These are phyloP conservation scores for Linaria vulgaris DNA, from an alignment of 257 asterid species.

Conservation along the genomic window DNA sequence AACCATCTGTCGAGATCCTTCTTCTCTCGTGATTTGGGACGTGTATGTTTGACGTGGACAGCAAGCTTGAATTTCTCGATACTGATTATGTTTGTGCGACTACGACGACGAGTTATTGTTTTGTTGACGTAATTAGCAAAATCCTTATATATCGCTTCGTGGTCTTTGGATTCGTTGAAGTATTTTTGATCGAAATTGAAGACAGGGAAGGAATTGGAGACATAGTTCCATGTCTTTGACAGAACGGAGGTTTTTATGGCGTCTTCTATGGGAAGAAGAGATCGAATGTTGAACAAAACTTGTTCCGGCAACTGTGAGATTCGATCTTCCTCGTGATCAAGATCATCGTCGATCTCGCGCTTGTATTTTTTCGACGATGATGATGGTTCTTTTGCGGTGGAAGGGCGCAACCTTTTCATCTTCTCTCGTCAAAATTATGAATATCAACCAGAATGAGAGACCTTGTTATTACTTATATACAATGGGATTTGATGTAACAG, in stretches of 20 bases:
- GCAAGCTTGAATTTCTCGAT: slow-evolving; percentile 12
- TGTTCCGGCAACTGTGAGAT: slow-evolving; percentile 18
- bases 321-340: neutral
- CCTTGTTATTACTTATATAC: too few relatives aligned
- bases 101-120: neutral
- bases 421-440: too few relatives aligned
- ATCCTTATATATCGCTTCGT: neutral
- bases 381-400: too few relatives aligned
- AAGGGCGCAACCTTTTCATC: too few relatives aligned
- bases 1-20: slow-evolving; percentile 20
- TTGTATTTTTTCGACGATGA: too few relatives aligned
- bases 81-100: neutral
- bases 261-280: slow-evolving; percentile 12
- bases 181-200: slow-evolving; percentile 8
- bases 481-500: too few relatives aligned
- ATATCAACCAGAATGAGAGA: too few relatives aligned
- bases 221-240: slow-evolving; percentile 18
- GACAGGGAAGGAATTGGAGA: slow-evolving; percentile 11
- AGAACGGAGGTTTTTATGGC: neutral
- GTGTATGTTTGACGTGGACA: neutral
- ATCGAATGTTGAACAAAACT: slow-evolving; percentile 7
- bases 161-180: too few relatives aligned
- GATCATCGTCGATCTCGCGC: too few relatives aligned
- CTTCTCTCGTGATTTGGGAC: neutral
- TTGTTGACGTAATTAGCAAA: slow-evolving; percentile 8